Evolutionary conservation across 208 protist species (phyloP).

Genomic region (Zelonia costaricensis): DNA sequence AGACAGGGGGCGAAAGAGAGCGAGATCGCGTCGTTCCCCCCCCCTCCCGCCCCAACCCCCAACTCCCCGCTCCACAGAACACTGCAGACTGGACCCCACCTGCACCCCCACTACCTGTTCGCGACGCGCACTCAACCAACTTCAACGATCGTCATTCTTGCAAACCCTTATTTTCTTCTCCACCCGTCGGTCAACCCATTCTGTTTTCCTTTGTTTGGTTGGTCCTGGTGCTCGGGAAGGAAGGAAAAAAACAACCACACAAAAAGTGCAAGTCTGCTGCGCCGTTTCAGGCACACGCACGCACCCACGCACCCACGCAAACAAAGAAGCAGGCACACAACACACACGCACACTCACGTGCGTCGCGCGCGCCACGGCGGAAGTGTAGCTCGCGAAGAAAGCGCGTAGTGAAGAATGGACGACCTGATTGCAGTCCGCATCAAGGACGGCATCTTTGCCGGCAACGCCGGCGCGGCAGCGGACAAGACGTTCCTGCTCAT

Average conservation of each 20-base stretch:
- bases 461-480: constrained; percentile 80
- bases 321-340: not conserved
- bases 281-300: constrained; percentile 7
- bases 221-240: not conserved
- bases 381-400: not conserved
- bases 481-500: constrained; percentile 89
- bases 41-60: too few species aligned
- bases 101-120: too few species aligned
- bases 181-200: too few species aligned
- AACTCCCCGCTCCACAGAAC: too few species aligned
- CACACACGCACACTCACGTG: not conserved
- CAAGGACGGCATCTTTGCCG: constrained; percentile 93
- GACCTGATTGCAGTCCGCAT: constrained; percentile 89
- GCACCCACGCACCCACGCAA: not conserved
- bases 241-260: constrained; percentile 2
- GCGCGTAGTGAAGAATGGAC: constrained; percentile 9
- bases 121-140: too few species aligned
- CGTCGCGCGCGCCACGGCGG: too few species aligned
- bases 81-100: too few species aligned
- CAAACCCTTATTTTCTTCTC: not conserved
- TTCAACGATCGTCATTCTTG: too few species aligned
- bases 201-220: not conserved
- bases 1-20: too few species aligned
- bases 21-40: too few species aligned
- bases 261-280: too few species aligned